Evolutionary conservation across 768 basidiomycete species (phyloP).

Genomic region (Strobilomyces echinocephalus): DNA sequence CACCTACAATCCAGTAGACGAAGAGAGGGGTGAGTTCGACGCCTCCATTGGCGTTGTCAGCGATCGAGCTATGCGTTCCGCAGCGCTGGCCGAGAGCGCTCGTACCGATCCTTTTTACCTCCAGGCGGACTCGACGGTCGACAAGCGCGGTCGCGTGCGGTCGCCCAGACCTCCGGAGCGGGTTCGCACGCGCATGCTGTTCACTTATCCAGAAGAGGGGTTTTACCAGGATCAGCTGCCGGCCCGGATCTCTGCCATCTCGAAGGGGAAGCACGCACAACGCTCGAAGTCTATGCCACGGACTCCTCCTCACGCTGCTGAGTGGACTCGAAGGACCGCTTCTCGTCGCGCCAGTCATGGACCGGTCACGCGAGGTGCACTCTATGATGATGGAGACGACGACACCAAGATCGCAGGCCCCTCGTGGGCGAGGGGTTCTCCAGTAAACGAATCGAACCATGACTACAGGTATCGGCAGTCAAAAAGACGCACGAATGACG

Average conservation of each 20-base stretch:
- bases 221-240: background rate
- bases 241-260: background rate
- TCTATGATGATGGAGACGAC: background rate
- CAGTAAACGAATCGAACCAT: background rate
- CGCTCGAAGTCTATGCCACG: background rate
- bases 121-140: background rate
- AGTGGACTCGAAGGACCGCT: background rate
- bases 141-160: background rate
- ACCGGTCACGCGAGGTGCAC: background rate
- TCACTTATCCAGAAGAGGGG: background rate
- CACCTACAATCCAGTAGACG: too few species aligned
- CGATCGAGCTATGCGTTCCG: too few species aligned
- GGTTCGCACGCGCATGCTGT: slow-evolving; percentile 7
- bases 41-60: too few species aligned
- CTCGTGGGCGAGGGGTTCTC: slow-evolving; percentile 4
- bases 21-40: too few species aligned
- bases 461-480: background rate
- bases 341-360: background rate
- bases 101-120: background rate
- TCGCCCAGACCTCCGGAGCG: slow-evolving; percentile 7
- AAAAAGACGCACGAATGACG: background rate
- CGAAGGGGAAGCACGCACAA: background rate
- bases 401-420: background rate
- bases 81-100: too few species aligned
- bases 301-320: background rate